Percentiles rank a stretch among this genome's conserved stretches.
These are phyloP conservation scores for Teratosphaeria destructans DNA, from an alignment of 2,329 filamentous ascomycete species.

Conservation along the genomic window DNA sequence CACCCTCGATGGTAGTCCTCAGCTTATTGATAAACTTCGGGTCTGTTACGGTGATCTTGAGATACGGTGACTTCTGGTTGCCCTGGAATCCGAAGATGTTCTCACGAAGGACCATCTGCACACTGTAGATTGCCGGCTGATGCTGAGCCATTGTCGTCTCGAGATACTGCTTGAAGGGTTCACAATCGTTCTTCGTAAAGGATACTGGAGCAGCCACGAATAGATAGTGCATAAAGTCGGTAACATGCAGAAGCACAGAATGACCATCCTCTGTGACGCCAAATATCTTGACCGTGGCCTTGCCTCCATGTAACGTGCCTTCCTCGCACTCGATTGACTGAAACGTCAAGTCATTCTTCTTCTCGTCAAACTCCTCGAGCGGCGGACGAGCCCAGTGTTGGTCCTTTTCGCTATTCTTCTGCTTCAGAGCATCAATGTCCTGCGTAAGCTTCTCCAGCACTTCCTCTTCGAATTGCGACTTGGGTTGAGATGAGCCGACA, in stretches of 20 bases:
- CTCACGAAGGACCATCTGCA: conserved; percentile 73
- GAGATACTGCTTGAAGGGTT: conserved; percentile 67
- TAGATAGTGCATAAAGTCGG: conserved; percentile 90
- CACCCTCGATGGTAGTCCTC: conserved; percentile 62
- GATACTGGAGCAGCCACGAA: conserved; percentile 80
- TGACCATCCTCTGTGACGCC: conserved; percentile 81
- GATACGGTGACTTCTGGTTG: conserved; percentile 79
- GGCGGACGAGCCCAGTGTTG: conserved; percentile 74
- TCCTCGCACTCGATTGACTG: conserved; percentile 95
- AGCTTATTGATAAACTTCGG: conserved; percentile 73
- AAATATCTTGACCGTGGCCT: conserved; percentile 77
- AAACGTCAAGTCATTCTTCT: conserved; percentile 66
- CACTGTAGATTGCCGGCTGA: conserved; percentile 64
- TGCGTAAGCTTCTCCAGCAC: conserved; percentile 93
- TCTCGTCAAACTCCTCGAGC: conserved; percentile 51
- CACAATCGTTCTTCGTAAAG: conserved; percentile 70
- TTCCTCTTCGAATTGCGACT: conserved; percentile 87
- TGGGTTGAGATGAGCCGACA: conserved; percentile 63
- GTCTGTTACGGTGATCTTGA: conserved; percentile 88
- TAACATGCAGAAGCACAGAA: conserved; percentile 90
- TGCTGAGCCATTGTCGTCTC: conserved; percentile 68
- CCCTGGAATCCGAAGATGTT: conserved; percentile 92
- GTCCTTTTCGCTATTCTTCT: conserved; percentile 82
- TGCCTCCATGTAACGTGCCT: conserved; percentile 67
- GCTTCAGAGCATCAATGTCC: conserved; percentile 75